Base-by-base conservation (phyloP, 129 eudicot genomes). In the Glebionis coronaria region DNA sequence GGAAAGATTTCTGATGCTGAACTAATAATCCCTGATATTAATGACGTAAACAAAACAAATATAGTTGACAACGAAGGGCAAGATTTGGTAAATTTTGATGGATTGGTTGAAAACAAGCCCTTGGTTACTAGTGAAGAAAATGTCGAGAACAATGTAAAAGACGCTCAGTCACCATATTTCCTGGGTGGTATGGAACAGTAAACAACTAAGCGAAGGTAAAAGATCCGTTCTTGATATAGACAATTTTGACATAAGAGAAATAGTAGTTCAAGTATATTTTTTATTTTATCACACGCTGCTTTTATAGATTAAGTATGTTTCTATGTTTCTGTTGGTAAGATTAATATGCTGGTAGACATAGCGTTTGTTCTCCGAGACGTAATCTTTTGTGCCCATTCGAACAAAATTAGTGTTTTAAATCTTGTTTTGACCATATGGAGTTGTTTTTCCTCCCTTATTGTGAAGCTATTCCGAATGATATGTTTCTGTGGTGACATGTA, bases 191-290 rank as follows among this genome's bases (percentile, higher is more conserved):
- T 12, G 9, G 71, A 50, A 25, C 42, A 68, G 13, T 54, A 13
- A 35, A 61, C 18, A 61, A 12, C 8, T n/a, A 57, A 3, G 31
- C 19, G 15, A 8, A 65, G 53, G 72, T 56, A 15, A 65, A 44
- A 35, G 60, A 14, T 49, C 49, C 35, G 18, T 65, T 52, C 57
- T 60, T 68, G 80, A 61, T 76, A 52, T 60, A 46, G 65, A 53
- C 44, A 60, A 12, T 61, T 76, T 73, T 75, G 73, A 61, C 70
- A 68, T 57, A 19, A 25, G 64, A 61, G 44, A 51, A 54, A 61
- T 53, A 69, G 65, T 20, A 69, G 70, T 51, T 61, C 29, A 40
- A 60, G 69, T 42, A 15, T 35, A 6, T 35, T 0, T 35, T 35
- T 35, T 35, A 35, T 66, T 19, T 35, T 67, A 19, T 56, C 2